Base-by-base conservation (phyloP, 2,329 filamentous ascomycete species). In the Mycosphaerella sp. region DNA sequence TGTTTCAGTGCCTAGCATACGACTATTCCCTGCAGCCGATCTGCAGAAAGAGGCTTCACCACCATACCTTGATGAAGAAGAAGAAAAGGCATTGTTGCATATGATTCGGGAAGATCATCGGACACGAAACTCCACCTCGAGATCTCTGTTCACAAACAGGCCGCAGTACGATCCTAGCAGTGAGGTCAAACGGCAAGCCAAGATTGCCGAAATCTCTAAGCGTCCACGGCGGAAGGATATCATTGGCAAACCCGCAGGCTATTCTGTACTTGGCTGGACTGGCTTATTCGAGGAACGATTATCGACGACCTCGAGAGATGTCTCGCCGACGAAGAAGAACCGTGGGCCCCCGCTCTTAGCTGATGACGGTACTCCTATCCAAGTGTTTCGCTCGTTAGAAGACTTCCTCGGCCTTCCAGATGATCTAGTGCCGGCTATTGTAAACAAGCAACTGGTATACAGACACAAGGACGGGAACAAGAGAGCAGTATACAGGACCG, bases 151-250 rank as follows among this genome's bases (percentile, higher is more conserved):
- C 44, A 51, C 21, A 6, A 32, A 54, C 10, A 65, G 64, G 57
- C 65, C 65, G 6, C 57, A 67, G 39, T 59, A 59, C 49, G 39
- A 58, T 26, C 59, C 55, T 2, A 45, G 53, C 9, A 55, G 52
- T 38, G 31, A 45, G 4, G 50, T 61, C 43, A 75, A 75, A 36
- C 75, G 76, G n/a, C 74, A 77, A 6, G 74, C 71, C 53, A 82
- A 80, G 70, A 76, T 84, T 53, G 81, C 80, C 67, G 83, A 80
- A 70, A 80, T 69, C 54, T 57, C 56, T 29, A 49, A 55, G 11
- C 65, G 73, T 1, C 69, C 69, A 3, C 67, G 65, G 1, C 64
- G 70, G 34, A 75, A 74, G 55, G 58, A 65, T 29, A 51, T 64
- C 23, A 64, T 67, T 36, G 60, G 61, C 31, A 63, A 62, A 42